Base-by-base conservation (phyloP, 2,329 filamentous ascomycete species). In the Hymenoscyphus albidus region DNA sequence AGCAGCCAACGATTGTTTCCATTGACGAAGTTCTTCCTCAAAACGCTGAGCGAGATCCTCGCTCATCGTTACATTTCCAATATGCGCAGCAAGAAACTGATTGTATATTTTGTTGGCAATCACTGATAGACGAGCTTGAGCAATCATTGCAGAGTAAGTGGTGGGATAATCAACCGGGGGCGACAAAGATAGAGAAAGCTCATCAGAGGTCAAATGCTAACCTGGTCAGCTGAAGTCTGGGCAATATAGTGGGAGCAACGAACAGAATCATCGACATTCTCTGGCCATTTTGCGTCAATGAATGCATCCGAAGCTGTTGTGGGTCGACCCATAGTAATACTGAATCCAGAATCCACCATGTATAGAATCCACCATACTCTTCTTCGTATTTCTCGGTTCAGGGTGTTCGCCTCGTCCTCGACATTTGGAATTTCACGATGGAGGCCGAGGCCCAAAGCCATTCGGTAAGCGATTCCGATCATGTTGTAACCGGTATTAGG, bases 401-500 rank as follows among this genome's bases (percentile, higher is more conserved):
- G 69, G 2, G 74, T 70, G 35, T 71, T 75, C 13, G 57, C 32
- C 3, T 54, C 44, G 2, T 31, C 56, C 3, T 83, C 80, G n/a
- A 79, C 78, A 16, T 69, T 70, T 0, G 74, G 71, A 12, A 79
- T 72, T 65, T 83, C 81, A 12, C 78, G 77, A 67, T 84, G 81
- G 1, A 84, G 73, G 0, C 82, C 82, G 6, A 84, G 69, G 0
- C 81, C 80, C 54, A 83, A 75, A 0, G 81, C 81, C 77, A 83
- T 81, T 31, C 81, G 74, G 18, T 79, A 76, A 0, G 82, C 81
- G 18, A 83, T 76, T 0, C 81, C 82, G n/a, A 82, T 76, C 61
- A 81, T 81, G 67, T 82, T 83, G 70, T 82, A 83, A 0, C 80
- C 80, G 0, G 81, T 82, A 67, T 84, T 84, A 3, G 81, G 81